These are phyloP conservation scores for Berberis vulgaris DNA, from an alignment of 164 flowering plant species.

Conservation along the genomic window DNA sequence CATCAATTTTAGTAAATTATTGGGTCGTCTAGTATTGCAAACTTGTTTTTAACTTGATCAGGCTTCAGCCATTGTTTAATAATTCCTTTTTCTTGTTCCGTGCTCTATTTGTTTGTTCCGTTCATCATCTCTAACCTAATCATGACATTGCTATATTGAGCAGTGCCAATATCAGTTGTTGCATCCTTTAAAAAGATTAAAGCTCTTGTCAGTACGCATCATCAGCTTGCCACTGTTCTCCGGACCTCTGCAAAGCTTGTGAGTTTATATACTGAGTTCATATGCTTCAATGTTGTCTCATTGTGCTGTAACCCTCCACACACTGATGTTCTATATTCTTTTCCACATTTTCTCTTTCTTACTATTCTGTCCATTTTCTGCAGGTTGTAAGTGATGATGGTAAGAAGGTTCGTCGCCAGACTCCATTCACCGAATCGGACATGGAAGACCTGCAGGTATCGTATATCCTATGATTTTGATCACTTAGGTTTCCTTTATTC, in stretches of 20 bases:
- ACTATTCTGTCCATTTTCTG: constrained; percentile 3
- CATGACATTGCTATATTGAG: constrained; percentile 11
- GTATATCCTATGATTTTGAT: background rate
- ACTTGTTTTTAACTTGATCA: too few species aligned
- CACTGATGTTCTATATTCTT: background rate
- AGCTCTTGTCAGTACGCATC: constrained; percentile 42
- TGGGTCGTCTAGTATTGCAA: too few species aligned
- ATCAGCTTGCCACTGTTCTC: constrained; percentile 70
- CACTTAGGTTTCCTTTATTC: too few species aligned
- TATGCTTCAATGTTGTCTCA: background rate
- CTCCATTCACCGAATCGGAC: constrained; percentile 62
- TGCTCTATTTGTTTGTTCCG: too few species aligned
- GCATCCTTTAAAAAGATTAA: constrained; percentile 92
- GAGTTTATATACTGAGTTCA: constrained; percentile 18
- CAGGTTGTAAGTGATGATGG: constrained; percentile 94
- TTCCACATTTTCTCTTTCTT: background rate
- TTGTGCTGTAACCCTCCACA: too few species aligned
- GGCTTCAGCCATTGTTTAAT: too few species aligned
- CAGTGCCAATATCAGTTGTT: constrained; percentile 89
- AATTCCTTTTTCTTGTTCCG: too few species aligned
- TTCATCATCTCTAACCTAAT: background rate
- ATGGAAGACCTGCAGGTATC: constrained; percentile 83
- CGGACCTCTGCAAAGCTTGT: constrained; percentile 78
- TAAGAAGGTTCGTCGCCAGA: constrained; percentile 65
- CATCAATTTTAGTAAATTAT: too few species aligned